phyloP scores from a whole-genome alignment of 441 rosid species.

The Populus hybrid region DNA sequence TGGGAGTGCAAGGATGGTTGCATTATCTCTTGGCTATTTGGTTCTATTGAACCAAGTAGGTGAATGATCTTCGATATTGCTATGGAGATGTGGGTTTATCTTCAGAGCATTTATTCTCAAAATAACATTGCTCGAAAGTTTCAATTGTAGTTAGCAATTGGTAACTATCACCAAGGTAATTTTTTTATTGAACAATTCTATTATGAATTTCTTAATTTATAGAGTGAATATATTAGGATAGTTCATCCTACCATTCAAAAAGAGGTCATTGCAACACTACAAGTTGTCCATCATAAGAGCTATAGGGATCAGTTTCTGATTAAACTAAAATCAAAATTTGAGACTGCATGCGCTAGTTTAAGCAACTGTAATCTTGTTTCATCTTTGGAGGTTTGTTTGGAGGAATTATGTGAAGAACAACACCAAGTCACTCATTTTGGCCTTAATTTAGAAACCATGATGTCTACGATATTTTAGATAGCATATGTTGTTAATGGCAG shows the following conservation, averaged over 20 bases:
- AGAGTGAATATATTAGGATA: background rate
- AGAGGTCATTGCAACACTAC: background rate
- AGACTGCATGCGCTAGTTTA: background rate
- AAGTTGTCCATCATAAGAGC: background rate
- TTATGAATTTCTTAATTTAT: background rate
- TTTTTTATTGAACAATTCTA: background rate
- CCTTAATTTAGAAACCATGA: background rate
- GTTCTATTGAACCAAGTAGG: background rate
- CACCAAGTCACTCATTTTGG: background rate
- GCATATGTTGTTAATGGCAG: background rate
- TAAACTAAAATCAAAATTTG: background rate
- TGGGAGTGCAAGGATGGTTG: background rate
- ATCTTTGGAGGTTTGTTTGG: background rate
- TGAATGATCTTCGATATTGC: background rate
- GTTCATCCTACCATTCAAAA: background rate
- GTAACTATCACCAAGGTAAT: background rate
- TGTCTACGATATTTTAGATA: background rate
- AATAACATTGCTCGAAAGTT: background rate
- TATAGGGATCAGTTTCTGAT: background rate
- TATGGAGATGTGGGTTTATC: background rate
- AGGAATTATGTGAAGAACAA: background rate
- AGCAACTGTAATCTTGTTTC: background rate
- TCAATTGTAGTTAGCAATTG: background rate
- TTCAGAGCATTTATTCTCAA: background rate
- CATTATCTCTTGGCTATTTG: constrained; percentile 7